A percentile compares a stretch with the other conserved stretches of the same genome.
phyloP scores from a whole-genome alignment of 2,329 filamentous ascomycete species.

The Fusarium oligoseptatum region DNA sequence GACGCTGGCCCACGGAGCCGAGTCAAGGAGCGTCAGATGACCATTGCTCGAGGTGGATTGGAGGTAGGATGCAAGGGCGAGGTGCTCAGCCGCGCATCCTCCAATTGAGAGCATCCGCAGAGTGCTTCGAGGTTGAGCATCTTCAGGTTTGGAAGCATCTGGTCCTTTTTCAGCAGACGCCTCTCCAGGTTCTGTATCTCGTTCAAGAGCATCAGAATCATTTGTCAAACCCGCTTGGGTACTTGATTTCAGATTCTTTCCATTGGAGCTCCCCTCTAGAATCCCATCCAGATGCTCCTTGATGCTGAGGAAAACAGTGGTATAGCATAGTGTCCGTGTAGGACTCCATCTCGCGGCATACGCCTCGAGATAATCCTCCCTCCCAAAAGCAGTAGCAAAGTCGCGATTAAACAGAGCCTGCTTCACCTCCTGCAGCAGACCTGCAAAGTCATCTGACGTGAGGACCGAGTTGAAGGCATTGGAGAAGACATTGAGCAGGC shows the following conservation, averaged over 20 bases:
- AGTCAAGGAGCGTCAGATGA: constrained; percentile 78
- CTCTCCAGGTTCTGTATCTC: background rate
- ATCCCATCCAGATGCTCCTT: constrained; percentile 50
- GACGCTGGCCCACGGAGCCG: constrained; percentile 81
- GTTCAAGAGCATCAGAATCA: background rate
- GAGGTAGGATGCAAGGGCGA: constrained; percentile 64
- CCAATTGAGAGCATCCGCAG: constrained; percentile 64
- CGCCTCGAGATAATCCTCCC: constrained; percentile 77
- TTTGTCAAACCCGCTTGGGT: constrained; percentile 1
- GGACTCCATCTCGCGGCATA: constrained; percentile 95
- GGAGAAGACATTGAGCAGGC: constrained; percentile 80
- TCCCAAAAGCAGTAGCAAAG: constrained; percentile 83
- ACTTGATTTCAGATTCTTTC: constrained; percentile 7
- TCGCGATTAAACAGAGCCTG: constrained; percentile 87
- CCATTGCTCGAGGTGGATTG: constrained; percentile 45
- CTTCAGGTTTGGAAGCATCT: constrained; percentile 16
- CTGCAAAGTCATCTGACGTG: constrained; percentile 60
- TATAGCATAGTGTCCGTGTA: constrained; percentile 84
- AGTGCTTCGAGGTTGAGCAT: constrained; percentile 5
- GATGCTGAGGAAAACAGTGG: constrained; percentile 63
- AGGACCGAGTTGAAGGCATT: constrained; percentile 70
- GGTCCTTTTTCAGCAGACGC: constrained; percentile 6
- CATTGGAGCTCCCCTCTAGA: background rate
- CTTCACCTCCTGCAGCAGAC: constrained; percentile 84
- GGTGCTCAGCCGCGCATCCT: constrained; percentile 73